These are phyloP conservation scores for Ophidiomyces ophidiicola DNA, from an alignment of 2,329 filamentous ascomycete species.

Conservation along the genomic window DNA sequence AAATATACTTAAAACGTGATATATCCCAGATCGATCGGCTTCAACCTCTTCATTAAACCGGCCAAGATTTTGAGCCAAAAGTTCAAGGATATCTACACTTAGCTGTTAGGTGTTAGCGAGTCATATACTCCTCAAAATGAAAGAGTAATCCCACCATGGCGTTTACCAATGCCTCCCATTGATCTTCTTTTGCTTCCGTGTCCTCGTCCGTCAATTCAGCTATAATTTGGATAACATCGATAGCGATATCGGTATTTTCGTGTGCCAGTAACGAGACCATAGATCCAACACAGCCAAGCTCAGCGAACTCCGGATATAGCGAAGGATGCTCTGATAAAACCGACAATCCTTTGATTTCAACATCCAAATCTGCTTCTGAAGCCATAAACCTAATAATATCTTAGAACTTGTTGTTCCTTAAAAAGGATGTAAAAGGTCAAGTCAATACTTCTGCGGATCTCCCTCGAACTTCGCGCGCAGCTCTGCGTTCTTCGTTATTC, in stretches of 20 bases:
- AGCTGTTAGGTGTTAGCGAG: conserved; percentile 22
- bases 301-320: conserved; percentile 68
- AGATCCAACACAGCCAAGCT: conserved; percentile 58
- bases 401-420: conserved; percentile 13
- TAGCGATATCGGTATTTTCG: conserved; percentile 94
- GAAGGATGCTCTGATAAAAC: conserved; percentile 78
- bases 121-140: neutral
- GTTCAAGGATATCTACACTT: conserved; percentile 33
- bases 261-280: conserved; percentile 76
- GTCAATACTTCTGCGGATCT: conserved; percentile 56
- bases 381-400: conserved; percentile 56
- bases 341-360: conserved; percentile 73
- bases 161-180: conserved; percentile 66
- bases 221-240: conserved; percentile 78
- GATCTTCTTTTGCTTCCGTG: conserved; percentile 62
- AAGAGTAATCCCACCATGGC: conserved; percentile 36
- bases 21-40: conserved; percentile 71
- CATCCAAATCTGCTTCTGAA: conserved; percentile 79
- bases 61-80: conserved; percentile 47
- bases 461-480: conserved; percentile 72
- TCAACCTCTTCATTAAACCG: conserved; percentile 63
- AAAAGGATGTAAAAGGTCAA: neutral
- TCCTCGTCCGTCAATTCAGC: conserved; percentile 90
- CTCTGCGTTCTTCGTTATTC: conserved; percentile 81
- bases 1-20: conserved; percentile 55